These are phyloP conservation scores for Pichia heedii DNA, from an alignment of 805 yeast genomes.

Conservation along the genomic window DNA sequence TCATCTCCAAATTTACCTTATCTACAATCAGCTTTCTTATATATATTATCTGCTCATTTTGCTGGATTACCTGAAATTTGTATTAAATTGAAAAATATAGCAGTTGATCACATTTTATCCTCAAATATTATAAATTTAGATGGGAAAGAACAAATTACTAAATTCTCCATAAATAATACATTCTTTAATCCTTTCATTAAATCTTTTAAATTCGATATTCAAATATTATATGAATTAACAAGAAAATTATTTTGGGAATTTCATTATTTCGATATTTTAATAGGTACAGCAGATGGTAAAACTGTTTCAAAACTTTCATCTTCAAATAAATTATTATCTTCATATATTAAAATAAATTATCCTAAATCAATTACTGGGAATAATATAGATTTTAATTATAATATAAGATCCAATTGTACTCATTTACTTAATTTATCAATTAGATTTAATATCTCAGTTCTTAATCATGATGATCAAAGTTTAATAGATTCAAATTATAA, in stretches of 20 bases:
- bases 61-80: not conserved
- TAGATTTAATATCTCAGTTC: not conserved
- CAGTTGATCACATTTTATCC: not conserved
- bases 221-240: not conserved
- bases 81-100: not conserved
- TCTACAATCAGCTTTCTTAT: not conserved
- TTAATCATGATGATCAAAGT: not conserved
- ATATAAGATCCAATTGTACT: not conserved
- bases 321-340: not conserved
- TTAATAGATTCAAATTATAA: not conserved
- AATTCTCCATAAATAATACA: not conserved
- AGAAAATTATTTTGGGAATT: not conserved
- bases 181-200: not conserved
- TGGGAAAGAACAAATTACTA: not conserved
- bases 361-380: too few species aligned
- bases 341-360: not conserved
- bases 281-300: not conserved
- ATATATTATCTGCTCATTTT: not conserved
- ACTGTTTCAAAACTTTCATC: not conserved
- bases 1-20: not conserved
- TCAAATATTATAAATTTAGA: not conserved
- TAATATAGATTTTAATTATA: not conserved
- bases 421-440: not conserved
- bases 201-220: not conserved
- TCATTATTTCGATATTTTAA: not conserved